phyloP scores from a whole-genome alignment of 495 filamentous ascomycete genomes.

The Neurospora sp. region DNA sequence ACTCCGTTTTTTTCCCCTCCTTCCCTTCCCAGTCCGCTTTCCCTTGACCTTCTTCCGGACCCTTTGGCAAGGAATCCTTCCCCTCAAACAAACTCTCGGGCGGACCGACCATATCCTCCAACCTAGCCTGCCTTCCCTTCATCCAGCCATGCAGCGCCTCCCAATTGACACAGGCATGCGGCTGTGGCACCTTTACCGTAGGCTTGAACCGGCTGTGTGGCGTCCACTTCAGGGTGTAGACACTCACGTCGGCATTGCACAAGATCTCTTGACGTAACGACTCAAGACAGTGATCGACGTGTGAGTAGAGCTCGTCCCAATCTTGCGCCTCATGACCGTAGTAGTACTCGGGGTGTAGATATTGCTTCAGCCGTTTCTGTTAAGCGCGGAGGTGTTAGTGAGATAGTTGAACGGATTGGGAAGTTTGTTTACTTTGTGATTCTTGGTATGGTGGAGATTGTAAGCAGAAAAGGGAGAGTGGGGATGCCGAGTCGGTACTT shows the following conservation, averaged over 20 bases:
- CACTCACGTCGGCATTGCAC: slow-evolving; percentile 6
- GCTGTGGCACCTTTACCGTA: slow-evolving; percentile 5
- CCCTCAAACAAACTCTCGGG: slow-evolving; percentile 2
- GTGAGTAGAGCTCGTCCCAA: slow-evolving; percentile 5
- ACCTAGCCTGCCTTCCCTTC: slow-evolving; percentile 12
- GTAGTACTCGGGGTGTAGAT: slow-evolving; percentile 13
- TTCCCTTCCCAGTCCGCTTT: background rate
- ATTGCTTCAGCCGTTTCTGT: slow-evolving; percentile 18
- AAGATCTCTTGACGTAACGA: slow-evolving; percentile 8
- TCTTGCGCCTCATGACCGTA: slow-evolving; percentile 7
- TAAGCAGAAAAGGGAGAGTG: background rate
- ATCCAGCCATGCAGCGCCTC: slow-evolving; percentile 20
- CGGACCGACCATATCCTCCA: slow-evolving; percentile 10
- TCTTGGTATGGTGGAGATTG: background rate
- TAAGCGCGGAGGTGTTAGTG: background rate
- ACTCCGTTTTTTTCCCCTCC: background rate
- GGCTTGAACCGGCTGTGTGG: slow-evolving; percentile 7
- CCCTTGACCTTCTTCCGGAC: background rate
- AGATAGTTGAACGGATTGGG: background rate
- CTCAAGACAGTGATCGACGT: slow-evolving; percentile 17
- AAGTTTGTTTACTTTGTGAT: background rate
- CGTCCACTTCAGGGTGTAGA: slow-evolving; percentile 14
- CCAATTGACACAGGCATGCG: slow-evolving; percentile 26
- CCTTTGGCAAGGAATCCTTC: background rate
- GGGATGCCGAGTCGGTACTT: background rate